A percentile compares a stretch with the other conserved stretches of the same genome.
These are phyloP conservation scores for Fusarium incarnatum DNA, from an alignment of 2,329 filamentous ascomycete genomes.

Conservation along the genomic window DNA sequence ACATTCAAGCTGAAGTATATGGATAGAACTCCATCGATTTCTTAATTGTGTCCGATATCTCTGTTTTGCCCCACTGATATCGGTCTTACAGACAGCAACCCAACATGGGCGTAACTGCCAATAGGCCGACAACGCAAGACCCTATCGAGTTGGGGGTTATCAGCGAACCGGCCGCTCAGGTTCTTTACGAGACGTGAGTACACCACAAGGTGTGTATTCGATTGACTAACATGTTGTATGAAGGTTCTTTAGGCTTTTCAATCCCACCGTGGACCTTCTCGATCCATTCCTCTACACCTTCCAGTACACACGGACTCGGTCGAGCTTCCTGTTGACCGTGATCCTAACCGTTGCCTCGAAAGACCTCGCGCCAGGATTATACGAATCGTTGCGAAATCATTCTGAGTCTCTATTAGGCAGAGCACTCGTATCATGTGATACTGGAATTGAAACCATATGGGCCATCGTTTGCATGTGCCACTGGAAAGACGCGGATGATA, in stretches of 20 bases:
- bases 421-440: too few species aligned
- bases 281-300: too few species aligned
- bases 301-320: too few species aligned
- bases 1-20: neutral
- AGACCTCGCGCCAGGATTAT: too few species aligned
- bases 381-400: too few species aligned
- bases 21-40: fast-evolving
- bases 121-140: neutral
- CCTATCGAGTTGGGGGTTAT: neutral
- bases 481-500: too few species aligned
- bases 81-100: neutral
- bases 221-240: neutral
- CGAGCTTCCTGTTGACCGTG: too few species aligned
- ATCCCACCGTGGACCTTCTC: too few species aligned
- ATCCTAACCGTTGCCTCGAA: too few species aligned
- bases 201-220: fast-evolving
- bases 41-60: neutral
- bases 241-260: neutral
- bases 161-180: neutral
- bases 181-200: neutral
- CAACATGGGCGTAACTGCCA: neutral
- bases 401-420: too few species aligned
- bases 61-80: neutral
- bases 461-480: too few species aligned
- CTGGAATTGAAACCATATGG: too few species aligned